phyloP scores from a whole-genome alignment of 139 green algal genomes.

The Tetraselmis chui region DNA sequence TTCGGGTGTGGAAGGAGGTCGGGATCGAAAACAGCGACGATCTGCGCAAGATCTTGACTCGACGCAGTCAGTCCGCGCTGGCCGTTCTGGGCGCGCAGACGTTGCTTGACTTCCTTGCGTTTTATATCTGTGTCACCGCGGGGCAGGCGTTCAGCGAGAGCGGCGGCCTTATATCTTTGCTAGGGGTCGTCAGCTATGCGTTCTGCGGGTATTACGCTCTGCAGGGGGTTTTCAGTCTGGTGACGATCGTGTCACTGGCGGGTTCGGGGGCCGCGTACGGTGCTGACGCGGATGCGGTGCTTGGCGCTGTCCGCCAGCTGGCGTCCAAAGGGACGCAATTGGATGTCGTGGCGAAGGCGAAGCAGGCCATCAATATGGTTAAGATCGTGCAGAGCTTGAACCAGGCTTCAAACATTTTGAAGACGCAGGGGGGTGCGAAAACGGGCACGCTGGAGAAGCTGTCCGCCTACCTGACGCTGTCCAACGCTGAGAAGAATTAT shows the following conservation, averaged over 20 bases:
- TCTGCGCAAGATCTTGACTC: neutral
- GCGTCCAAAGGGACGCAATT: slow-evolving; percentile 11
- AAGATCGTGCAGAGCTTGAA: slow-evolving; percentile 39
- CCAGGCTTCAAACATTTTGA: slow-evolving; percentile 36
- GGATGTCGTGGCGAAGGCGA: slow-evolving; percentile 30
- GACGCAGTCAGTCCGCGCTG: neutral
- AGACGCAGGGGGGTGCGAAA: slow-evolving; percentile 8
- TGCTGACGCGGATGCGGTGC: slow-evolving; percentile 36
- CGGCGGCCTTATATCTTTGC: neutral
- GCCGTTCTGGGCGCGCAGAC: neutral
- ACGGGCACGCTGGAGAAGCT: slow-evolving; percentile 59
- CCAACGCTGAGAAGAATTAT: slow-evolving; percentile 50
- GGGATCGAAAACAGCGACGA: neutral
- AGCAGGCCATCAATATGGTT: slow-evolving; percentile 28
- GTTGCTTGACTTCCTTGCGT: neutral
- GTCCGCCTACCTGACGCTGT: slow-evolving; percentile 61
- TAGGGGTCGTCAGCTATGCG: neutral
- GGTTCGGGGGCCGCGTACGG: neutral
- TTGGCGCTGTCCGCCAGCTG: slow-evolving; percentile 32
- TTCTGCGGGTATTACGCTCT: neutral
- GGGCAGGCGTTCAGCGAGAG: neutral
- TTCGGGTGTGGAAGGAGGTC: neutral
- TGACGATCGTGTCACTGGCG: neutral
- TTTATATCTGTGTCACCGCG: neutral
- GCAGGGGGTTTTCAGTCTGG: neutral